phyloP scores from a whole-genome alignment of 2,329 filamentous ascomycete species.

The Tolypocladium album region DNA sequence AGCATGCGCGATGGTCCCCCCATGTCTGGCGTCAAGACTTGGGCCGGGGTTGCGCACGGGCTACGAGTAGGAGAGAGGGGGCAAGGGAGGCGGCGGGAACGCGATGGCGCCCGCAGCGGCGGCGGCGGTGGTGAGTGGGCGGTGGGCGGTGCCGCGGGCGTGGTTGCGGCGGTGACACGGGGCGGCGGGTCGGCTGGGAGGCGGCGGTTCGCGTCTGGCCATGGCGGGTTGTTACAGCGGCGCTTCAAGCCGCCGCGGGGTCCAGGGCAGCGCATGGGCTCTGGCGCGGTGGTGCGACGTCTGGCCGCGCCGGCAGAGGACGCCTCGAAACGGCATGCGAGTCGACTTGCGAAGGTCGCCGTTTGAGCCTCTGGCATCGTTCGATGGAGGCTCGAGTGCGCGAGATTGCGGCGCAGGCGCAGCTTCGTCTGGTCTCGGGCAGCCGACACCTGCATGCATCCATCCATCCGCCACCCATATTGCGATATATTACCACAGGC shows the following conservation, averaged over 20 bases:
- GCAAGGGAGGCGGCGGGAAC: neutral
- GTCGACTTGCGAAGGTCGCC: too few relatives aligned
- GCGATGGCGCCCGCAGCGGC: neutral
- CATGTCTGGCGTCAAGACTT: neutral
- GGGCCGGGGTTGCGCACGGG: neutral
- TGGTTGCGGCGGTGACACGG: neutral
- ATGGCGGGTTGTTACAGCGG: neutral
- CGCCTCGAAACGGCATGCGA: neutral
- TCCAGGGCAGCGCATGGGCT: neutral
- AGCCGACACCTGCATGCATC: too few relatives aligned
- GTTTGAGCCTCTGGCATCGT: too few relatives aligned
- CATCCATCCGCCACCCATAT: too few relatives aligned
- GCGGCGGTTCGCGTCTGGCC: neutral
- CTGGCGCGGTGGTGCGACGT: neutral
- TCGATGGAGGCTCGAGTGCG: too few relatives aligned
- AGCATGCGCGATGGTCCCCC: neutral
- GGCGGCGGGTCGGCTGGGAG: neutral
- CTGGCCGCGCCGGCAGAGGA: neutral
- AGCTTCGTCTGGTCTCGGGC: neutral
- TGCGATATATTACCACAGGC: too few relatives aligned
- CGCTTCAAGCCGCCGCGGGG: neutral
- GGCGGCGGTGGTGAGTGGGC: too few relatives aligned
- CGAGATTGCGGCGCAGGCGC: too few relatives aligned
- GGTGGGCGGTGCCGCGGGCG: neutral
- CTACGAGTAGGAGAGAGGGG: too few relatives aligned